Evolutionary conservation across 192 early-diverging fungal genomes (phyloP), one percentile per base, ranked within the genome.

Genomic region (Glomus cerebriforme): DNA sequence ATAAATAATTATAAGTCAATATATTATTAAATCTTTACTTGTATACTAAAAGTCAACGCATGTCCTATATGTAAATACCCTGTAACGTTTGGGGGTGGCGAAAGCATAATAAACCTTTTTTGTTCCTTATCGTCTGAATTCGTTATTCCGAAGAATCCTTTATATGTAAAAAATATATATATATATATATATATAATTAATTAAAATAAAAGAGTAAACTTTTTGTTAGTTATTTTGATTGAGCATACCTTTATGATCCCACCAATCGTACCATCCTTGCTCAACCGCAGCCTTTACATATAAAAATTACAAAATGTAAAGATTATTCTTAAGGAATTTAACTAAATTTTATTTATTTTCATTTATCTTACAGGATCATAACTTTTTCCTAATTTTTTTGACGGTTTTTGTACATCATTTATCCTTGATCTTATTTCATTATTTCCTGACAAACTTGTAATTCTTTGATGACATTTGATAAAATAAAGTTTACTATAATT

Each of bases 61-160:
- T 99, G 97, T 22, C 97, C 93, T 31, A 98, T 89, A 79, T 99
- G 97, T 29, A 99, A 85, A n/a, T 91, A 90, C 17, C 97, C 97
- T 1, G 97, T 99, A 22, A 99, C 93, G 82, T 99, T 99, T 19
- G 97, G 97, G 45, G 97, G 97, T 17, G 97, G 97, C 13, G 95
- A 90, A 10, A 97, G 86, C 91, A 99, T 98, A 1, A 92, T 90
- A 82, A 94, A 98, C 8, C 85, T 80, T 43, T 83, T 45, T 63
- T 73, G 59, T 37, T 80, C n/a, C 66, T 86, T 79, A 79, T 81
- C 64, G 2, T 69, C 26, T 27, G 83, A 35, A 79, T 43, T 64
- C 66, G 81, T 73, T 81, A 91, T 73, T 85, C 86, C 81, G 87
- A 92, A 87, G 81, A 92, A 84, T 7, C 85, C 82, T 83, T 47